phyloP scores from a whole-genome alignment of 176 grass and related monocot species.

The Ananas comosus region DNA sequence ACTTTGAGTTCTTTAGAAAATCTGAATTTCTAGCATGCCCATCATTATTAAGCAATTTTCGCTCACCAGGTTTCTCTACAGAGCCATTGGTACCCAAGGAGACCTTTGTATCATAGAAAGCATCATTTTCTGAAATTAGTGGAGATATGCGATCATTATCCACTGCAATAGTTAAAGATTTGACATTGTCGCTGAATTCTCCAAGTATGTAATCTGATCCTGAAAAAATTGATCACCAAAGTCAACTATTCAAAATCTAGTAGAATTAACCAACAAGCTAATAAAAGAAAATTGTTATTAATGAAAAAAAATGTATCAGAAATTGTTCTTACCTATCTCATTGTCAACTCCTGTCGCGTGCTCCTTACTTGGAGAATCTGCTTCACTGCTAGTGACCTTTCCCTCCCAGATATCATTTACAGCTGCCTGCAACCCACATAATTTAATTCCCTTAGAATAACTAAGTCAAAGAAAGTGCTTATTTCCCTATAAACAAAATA shows the following conservation, averaged over 20 bases:
- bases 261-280: not conserved
- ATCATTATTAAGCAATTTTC: not conserved
- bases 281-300: not conserved
- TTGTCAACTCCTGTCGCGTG: not conserved
- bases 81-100: not conserved
- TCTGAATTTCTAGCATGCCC: not conserved
- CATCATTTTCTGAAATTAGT: slow-evolving; percentile 3
- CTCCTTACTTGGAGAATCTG: not conserved
- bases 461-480: not conserved
- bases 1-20: not conserved
- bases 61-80: not conserved
- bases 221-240: not conserved
- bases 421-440: slow-evolving; percentile 35
- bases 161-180: not conserved
- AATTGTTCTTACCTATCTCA: not conserved
- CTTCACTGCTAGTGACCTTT: slow-evolving; percentile 51
- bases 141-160: not conserved
- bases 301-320: not conserved
- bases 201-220: no score
- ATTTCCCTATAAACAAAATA: not conserved
- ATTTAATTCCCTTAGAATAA: not conserved
- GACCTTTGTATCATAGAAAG: not conserved
- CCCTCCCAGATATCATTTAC: slow-evolving; percentile 82
- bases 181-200: not conserved
- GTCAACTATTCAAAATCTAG: not conserved